Evolutionary conservation across 306 rosid species (phyloP).

Genomic region (Bauhinia variegata): DNA sequence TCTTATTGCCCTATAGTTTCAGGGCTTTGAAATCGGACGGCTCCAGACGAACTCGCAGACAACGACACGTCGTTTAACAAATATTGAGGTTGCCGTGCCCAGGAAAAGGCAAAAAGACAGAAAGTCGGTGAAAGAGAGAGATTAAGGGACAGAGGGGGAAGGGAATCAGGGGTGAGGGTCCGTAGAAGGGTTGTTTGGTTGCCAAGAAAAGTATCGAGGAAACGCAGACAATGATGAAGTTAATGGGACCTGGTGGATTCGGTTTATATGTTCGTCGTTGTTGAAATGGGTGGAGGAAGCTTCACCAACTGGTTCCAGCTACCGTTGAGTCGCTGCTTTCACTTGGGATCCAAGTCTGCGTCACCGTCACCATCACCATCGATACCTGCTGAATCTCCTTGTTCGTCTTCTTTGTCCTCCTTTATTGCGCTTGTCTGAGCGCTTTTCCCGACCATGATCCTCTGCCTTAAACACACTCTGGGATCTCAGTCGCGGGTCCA

Average conservation of each 20-base stretch:
- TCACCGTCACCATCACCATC: slow-evolving; percentile 44
- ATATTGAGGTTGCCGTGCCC: too few relatives aligned
- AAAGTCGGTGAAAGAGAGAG: background rate
- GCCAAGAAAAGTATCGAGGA: slow-evolving; percentile 62
- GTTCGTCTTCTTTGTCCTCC: slow-evolving; percentile 29
- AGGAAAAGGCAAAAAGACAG: background rate
- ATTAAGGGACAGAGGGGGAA: background rate
- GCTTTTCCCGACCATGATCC: slow-evolving; percentile 74
- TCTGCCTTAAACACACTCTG: slow-evolving; percentile 44
- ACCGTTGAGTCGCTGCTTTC: slow-evolving; percentile 63
- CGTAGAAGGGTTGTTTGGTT: slow-evolving; percentile 49
- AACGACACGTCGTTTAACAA: too few relatives aligned
- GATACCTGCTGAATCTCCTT: background rate
- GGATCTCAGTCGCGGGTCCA: slow-evolving; percentile 94
- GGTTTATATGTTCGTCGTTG: slow-evolving; percentile 30
- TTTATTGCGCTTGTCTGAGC: slow-evolving; percentile 40
- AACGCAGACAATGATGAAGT: slow-evolving; percentile 35
- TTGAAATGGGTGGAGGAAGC: slow-evolving; percentile 60
- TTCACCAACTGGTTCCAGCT: slow-evolving; percentile 50
- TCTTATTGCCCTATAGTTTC: too few relatives aligned
- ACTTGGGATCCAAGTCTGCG: slow-evolving; percentile 71
- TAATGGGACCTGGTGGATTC: slow-evolving; percentile 41
- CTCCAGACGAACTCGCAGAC: background rate
- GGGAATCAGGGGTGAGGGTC: background rate
- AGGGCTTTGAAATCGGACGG: background rate